Percentiles rank a stretch among this genome's conserved stretches.
Conservation (phyloP, 352 stramenopile species). For the Phytopythium litorale region DNA sequence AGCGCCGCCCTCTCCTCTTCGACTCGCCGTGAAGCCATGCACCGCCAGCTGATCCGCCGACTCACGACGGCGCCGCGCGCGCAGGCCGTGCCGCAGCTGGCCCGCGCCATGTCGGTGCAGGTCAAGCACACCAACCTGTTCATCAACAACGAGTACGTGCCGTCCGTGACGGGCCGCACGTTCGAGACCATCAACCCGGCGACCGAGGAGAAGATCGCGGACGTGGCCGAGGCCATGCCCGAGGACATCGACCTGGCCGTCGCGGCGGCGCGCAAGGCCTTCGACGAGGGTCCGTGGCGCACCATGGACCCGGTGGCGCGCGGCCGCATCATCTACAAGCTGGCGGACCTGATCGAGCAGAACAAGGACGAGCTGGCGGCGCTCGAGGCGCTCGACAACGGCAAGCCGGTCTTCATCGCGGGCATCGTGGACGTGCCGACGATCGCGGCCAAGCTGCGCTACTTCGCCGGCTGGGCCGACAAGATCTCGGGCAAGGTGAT, state of each 20-base stretch:
- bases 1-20: not conserved
- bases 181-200: conserved; percentile 78
- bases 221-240: conserved; percentile 44
- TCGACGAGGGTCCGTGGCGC: conserved; percentile 32
- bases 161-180: conserved; percentile 43
- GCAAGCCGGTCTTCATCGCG: conserved; percentile 89
- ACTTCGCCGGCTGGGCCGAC: conserved; percentile 90
- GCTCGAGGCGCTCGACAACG: conserved; percentile 93
- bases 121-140: conserved; percentile 73
- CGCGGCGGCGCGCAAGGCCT: conserved; percentile 48
- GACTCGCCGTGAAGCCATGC: not conserved
- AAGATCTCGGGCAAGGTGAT: conserved; percentile 76
- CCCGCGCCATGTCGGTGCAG: conserved; percentile 27
- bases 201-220: conserved; percentile 65
- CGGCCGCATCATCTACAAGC: conserved; percentile 30
- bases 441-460: conserved; percentile 86
- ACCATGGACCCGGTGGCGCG: conserved; percentile 33
- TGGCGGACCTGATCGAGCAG: conserved; percentile 46
- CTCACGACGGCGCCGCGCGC: not conserved
- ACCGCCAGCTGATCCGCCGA: conserved; percentile 3
- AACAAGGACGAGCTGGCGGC: conserved; percentile 56
- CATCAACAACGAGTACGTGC: conserved; percentile 84
- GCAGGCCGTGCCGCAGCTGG: conserved; percentile 6
- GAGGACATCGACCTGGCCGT: conserved; percentile 70
- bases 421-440: conserved; percentile 75